phyloP scores from a whole-genome alignment of 768 basidiomycete genomes.

The Calocybe gangraenosa region DNA sequence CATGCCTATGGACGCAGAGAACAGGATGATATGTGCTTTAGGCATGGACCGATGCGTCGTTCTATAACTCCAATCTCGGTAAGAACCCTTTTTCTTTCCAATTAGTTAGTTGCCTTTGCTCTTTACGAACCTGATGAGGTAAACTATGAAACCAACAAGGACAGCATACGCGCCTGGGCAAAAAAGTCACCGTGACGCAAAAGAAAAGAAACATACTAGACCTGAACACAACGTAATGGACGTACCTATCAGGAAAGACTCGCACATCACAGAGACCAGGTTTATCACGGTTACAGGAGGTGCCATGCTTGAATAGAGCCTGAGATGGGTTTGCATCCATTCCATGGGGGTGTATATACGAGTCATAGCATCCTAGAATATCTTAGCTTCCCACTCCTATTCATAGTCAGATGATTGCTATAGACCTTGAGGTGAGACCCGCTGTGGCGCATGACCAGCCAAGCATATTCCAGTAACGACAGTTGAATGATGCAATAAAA shows the following conservation, averaged over 20 bases:
- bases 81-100: too few relatives aligned
- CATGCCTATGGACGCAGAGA: conserved; percentile 5
- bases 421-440: too few relatives aligned
- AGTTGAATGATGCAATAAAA: too few relatives aligned
- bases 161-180: conserved; percentile 6
- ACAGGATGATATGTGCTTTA: conserved; percentile 1
- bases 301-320: conserved; percentile 3
- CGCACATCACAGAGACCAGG: conserved; percentile 12
- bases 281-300: conserved; percentile 5
- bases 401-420: too few relatives aligned
- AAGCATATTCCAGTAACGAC: too few relatives aligned
- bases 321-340: too few relatives aligned
- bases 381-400: too few relatives aligned
- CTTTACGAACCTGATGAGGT: not conserved
- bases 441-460: too few relatives aligned
- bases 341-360: too few relatives aligned
- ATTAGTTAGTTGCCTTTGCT: not conserved
- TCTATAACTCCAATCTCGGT: not conserved
- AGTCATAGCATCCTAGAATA: too few relatives aligned
- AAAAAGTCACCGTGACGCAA: not conserved
- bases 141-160: conserved; percentile 2
- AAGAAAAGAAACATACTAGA: too few relatives aligned
- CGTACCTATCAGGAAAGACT: conserved; percentile 11
- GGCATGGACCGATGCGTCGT: not conserved
- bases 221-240: too few relatives aligned